These are phyloP conservation scores for Colletotrichum abscissum DNA, from an alignment of 2,329 filamentous ascomycete genomes.

Conservation along the genomic window DNA sequence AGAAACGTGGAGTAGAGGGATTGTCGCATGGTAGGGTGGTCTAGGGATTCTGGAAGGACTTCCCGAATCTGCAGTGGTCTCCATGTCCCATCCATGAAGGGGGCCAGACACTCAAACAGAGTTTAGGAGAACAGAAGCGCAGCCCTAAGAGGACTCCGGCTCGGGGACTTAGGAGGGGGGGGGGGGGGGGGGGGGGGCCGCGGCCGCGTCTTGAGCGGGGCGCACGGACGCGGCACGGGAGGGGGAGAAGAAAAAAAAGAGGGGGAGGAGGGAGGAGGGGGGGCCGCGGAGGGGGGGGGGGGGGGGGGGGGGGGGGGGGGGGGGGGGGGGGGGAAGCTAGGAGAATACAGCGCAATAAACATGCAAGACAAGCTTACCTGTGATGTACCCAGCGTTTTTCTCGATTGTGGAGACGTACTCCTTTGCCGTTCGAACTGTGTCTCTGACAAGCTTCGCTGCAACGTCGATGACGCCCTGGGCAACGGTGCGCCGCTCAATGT, in stretches of 20 bases:
- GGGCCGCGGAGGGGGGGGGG: too few relatives aligned
- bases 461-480: slow-evolving; percentile 59
- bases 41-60: not conserved
- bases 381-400: slow-evolving; percentile 60
- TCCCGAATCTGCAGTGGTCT: not conserved
- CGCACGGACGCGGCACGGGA: too few relatives aligned
- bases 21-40: not conserved
- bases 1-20: not conserved
- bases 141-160: not conserved
- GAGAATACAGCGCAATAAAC: not conserved
- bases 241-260: too few relatives aligned
- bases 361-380: slow-evolving; percentile 43
- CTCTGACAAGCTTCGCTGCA: slow-evolving; percentile 57
- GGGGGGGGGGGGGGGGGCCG: too few relatives aligned
- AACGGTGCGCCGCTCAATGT: slow-evolving; percentile 54
- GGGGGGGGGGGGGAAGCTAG: not conserved
- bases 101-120: not conserved
- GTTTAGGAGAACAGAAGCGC: slow-evolving; percentile 10
- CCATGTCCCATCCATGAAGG: not conserved
- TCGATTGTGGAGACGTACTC: slow-evolving; percentile 59
- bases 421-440: slow-evolving; percentile 55
- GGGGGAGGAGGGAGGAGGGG: too few relatives aligned
- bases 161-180: not conserved
- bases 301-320: not conserved
- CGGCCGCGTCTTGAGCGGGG: too few relatives aligned